A percentile compares a stretch with the other conserved stretches of the same genome.
Evolutionary conservation across 306 rosid genomes (phyloP).

Genomic region (Rubus idaeus): DNA sequence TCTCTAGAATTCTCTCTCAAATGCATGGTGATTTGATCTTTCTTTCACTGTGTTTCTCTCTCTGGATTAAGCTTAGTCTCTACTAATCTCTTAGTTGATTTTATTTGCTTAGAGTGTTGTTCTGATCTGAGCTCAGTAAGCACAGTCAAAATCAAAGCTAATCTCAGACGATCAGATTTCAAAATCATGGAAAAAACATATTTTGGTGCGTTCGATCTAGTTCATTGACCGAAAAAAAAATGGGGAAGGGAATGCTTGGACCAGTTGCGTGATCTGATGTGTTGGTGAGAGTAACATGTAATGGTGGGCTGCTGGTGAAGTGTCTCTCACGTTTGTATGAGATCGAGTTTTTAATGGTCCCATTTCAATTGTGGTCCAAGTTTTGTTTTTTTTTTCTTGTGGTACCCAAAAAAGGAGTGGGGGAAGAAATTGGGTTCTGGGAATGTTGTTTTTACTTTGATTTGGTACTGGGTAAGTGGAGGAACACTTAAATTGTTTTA

Average conservation of each 20-base stretch:
- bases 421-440: not conserved
- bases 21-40: not conserved
- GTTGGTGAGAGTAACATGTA: not conserved
- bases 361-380: not conserved
- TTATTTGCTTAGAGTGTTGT: not conserved
- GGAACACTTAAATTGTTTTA: not conserved
- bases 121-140: not conserved
- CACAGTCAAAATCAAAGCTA: constrained; percentile 1
- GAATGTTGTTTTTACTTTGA: not conserved
- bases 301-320: not conserved
- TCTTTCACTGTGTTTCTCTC: not conserved
- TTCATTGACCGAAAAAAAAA: too few relatives aligned
- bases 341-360: not conserved
- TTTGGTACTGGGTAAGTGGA: not conserved
- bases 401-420: not conserved
- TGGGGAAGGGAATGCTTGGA: not conserved
- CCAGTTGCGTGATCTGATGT: not conserved
- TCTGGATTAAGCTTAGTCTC: not conserved
- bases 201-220: not conserved
- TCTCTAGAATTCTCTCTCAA: not conserved
- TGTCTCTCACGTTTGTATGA: too few relatives aligned
- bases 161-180: not conserved
- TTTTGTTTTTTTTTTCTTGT: not conserved
- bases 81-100: not conserved
- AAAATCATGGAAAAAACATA: not conserved